A percentile compares a stretch with the other conserved stretches of the same genome.
Conservation (phyloP, 2,329 filamentous ascomycete species). For the Exophiala calicioides region DNA sequence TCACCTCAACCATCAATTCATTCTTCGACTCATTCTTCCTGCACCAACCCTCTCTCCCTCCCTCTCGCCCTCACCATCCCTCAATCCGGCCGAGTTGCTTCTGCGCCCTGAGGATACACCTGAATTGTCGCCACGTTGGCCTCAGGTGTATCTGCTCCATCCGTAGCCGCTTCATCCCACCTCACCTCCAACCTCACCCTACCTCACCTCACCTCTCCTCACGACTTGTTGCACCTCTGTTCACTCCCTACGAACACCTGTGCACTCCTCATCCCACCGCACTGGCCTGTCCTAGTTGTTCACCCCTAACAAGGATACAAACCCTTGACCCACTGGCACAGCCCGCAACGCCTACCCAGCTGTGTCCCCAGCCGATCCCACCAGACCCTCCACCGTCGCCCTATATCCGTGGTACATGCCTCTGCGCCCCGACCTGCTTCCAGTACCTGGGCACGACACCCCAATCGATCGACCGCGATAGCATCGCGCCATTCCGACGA, state of each 20-base stretch:
- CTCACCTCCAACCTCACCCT: constrained; percentile 9
- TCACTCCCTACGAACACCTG: constrained; percentile 14
- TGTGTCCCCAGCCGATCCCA: constrained; percentile 3
- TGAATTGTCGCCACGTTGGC: constrained; percentile 24
- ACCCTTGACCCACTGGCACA: constrained; percentile 4
- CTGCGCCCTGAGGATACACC: constrained; percentile 3
- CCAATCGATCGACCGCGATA: constrained; percentile 3
- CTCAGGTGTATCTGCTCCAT: constrained; percentile 21
- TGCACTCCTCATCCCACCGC: constrained; percentile 10
- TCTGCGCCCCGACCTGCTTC: constrained; percentile 4
- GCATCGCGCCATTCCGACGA: not conserved
- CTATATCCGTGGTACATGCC: not conserved
- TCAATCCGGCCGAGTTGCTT: constrained; percentile 12
- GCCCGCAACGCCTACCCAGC: constrained; percentile 1
- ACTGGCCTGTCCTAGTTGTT: not conserved
- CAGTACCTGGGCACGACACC: not conserved
- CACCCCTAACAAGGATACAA: not conserved
- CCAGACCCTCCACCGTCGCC: not conserved
- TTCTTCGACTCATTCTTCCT: constrained; percentile 10
- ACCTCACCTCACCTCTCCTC: constrained; percentile 8
- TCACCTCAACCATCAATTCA: constrained; percentile 5
- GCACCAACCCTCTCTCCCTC: constrained; percentile 7
- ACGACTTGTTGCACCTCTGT: constrained; percentile 9
- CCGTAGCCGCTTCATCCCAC: constrained; percentile 5
- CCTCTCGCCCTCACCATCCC: constrained; percentile 2